These are phyloP conservation scores for Thielaviopsis populi DNA, from an alignment of 2,329 filamentous ascomycete genomes.

Conservation along the genomic window DNA sequence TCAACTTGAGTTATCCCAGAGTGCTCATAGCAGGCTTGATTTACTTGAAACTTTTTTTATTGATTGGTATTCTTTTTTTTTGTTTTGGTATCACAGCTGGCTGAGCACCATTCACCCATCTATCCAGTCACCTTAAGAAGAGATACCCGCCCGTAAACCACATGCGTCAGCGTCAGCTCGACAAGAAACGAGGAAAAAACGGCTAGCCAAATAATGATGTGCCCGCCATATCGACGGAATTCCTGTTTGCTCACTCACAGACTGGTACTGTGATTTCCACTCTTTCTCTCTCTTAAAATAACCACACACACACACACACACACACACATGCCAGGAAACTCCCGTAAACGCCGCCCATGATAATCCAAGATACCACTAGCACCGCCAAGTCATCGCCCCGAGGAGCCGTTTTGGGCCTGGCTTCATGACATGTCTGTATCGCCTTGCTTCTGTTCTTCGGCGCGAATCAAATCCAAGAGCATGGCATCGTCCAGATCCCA, in stretches of 20 bases:
- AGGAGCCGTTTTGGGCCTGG: not conserved
- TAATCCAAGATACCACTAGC: not conserved
- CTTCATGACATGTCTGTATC: constrained; percentile 16
- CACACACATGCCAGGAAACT: not conserved
- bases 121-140: not conserved
- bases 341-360: not conserved
- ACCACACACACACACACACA: not conserved
- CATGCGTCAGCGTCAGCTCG: not conserved
- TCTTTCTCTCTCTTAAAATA: not conserved
- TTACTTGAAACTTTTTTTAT: not conserved
- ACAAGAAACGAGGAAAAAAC: not conserved
- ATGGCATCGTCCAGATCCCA: constrained; percentile 16
- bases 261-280: not conserved
- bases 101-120: not conserved
- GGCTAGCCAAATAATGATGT: not conserved
- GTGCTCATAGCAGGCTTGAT: not conserved
- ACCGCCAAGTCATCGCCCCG: not conserved
- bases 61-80: not conserved
- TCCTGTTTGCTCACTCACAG: not conserved
- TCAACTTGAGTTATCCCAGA: not conserved
- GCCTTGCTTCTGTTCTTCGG: constrained; percentile 27
- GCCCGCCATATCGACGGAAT: not conserved
- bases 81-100: not conserved
- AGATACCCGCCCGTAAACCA: not conserved
- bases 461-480: constrained; percentile 38